Percentiles rank a stretch among this genome's conserved stretches.
Conservation (phyloP, 768 basidiomycete species). For the Pseudohyphozyma bogoriensis region DNA sequence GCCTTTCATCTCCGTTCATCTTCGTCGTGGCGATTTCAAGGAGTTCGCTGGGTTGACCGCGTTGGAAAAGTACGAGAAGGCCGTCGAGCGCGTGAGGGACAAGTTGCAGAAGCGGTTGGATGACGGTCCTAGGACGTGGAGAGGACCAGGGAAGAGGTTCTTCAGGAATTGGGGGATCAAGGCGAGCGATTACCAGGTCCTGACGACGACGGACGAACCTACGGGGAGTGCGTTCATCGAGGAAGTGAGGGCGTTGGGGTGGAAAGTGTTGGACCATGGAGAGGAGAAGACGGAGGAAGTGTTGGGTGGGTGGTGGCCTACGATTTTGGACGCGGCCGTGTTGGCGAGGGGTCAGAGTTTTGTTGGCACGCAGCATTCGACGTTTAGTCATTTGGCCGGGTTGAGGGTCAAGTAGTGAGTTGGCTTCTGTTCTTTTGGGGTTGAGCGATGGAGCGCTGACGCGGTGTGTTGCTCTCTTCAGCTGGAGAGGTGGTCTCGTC, state of each 20-base stretch:
- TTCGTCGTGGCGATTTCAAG: slow-evolving; percentile 26
- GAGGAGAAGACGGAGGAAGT: slow-evolving; percentile 8
- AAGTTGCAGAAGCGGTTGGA: slow-evolving; percentile 12
- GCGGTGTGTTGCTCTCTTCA: not conserved
- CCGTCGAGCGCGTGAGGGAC: slow-evolving; percentile 3
- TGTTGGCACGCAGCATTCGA: slow-evolving; percentile 17
- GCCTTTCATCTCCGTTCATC: slow-evolving; percentile 26
- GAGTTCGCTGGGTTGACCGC: slow-evolving; percentile 23
- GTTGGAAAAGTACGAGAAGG: slow-evolving; percentile 14
- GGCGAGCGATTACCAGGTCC: slow-evolving; percentile 11
- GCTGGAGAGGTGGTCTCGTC: not conserved
- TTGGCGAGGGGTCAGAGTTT: slow-evolving; percentile 14
- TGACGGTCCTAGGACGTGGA: slow-evolving; percentile 4
- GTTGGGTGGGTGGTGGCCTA: slow-evolving; percentile 6
- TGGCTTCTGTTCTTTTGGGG: not conserved
- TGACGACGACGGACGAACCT: slow-evolving; percentile 24
- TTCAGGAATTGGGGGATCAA: not conserved
- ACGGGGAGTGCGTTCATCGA: slow-evolving; percentile 9
- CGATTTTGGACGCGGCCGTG: slow-evolving; percentile 19
- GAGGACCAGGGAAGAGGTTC: not conserved
- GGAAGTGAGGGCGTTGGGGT: slow-evolving; percentile 13
- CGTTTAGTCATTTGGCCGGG: slow-evolving; percentile 17
- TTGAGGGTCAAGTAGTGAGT: slow-evolving; percentile 23
- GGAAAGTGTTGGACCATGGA: slow-evolving; percentile 25
- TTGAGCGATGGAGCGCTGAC: not conserved